Conservation (phyloP, 306 rosid species). For the Ormosia emarginata region DNA sequence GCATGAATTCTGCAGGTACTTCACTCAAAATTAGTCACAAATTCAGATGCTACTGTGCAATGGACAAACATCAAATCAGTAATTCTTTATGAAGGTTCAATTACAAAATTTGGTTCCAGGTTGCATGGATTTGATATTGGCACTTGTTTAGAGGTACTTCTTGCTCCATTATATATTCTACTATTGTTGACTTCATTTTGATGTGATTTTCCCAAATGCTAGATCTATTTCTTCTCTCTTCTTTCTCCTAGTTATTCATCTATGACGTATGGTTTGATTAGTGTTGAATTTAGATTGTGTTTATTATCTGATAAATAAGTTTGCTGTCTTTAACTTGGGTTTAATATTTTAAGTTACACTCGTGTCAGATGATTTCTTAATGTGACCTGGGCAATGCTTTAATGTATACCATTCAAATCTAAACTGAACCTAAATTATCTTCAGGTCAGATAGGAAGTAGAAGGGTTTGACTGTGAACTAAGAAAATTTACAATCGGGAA, state of each 20-base stretch:
- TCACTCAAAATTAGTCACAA: slow-evolving; percentile 61
- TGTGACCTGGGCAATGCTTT: neutral
- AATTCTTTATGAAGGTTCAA: slow-evolving; percentile 85
- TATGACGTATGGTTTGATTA: neutral
- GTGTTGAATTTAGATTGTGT: neutral
- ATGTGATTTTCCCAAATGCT: neutral
- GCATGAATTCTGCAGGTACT: slow-evolving; percentile 58
- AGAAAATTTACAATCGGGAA: neutral
- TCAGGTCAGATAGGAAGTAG: neutral
- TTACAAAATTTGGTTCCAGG: slow-evolving; percentile 65
- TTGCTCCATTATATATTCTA: neutral
- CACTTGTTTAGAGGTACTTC: slow-evolving; percentile 93
- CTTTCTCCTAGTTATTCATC: neutral
- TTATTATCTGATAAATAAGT: neutral
- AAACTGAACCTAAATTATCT: neutral
- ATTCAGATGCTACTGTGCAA: slow-evolving; percentile 32
- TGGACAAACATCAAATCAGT: slow-evolving; percentile 47
- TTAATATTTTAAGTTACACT: neutral
- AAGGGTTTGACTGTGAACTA: neutral
- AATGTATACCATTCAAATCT: neutral
- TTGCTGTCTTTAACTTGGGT: neutral
- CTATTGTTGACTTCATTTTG: slow-evolving; percentile 9
- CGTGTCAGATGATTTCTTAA: neutral
- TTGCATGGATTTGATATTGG: slow-evolving; percentile 82
- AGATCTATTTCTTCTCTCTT: neutral